A percentile compares a stretch with the other conserved stretches of the same genome.
Conservation (phyloP, 345 rosid genomes). For the Abelmoschus esculentus region DNA sequence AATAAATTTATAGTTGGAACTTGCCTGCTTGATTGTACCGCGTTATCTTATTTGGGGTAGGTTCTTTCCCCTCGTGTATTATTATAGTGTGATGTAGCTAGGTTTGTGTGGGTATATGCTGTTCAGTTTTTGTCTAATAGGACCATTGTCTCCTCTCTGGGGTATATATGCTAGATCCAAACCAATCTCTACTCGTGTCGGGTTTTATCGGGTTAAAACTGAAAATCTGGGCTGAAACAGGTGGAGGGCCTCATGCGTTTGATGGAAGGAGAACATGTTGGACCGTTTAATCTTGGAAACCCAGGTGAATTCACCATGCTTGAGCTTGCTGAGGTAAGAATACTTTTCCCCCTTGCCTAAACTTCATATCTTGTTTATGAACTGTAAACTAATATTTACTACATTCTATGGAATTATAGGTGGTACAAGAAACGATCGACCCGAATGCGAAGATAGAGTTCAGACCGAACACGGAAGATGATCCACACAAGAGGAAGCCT, state of each 20-base stretch:
- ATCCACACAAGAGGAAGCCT: constrained; percentile 99
- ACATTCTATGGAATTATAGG: constrained; percentile 39
- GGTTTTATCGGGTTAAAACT: not conserved
- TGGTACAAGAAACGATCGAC: constrained; percentile 93
- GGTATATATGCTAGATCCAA: not conserved
- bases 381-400: not conserved
- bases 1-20: not conserved
- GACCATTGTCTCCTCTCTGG: not conserved
- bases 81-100: too few relatives aligned
- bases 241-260: constrained; percentile 97
- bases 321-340: constrained; percentile 81
- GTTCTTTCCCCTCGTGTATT: not conserved
- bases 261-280: constrained; percentile 98
- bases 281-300: constrained; percentile 95
- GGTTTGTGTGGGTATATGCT: not conserved
- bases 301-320: constrained; percentile 99
- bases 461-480: constrained; percentile 89
- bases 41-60: not conserved
- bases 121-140: not conserved
- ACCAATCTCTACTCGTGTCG: too few relatives aligned
- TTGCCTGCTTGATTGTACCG: not conserved
- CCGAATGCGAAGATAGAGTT: constrained; percentile 92
- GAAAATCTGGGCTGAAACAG: constrained; percentile 26
- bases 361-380: too few relatives aligned
- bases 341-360: not conserved